These are phyloP conservation scores for Musa acuminata DNA, from an alignment of 176 grass and related monocot genomes.

Conservation along the genomic window DNA sequence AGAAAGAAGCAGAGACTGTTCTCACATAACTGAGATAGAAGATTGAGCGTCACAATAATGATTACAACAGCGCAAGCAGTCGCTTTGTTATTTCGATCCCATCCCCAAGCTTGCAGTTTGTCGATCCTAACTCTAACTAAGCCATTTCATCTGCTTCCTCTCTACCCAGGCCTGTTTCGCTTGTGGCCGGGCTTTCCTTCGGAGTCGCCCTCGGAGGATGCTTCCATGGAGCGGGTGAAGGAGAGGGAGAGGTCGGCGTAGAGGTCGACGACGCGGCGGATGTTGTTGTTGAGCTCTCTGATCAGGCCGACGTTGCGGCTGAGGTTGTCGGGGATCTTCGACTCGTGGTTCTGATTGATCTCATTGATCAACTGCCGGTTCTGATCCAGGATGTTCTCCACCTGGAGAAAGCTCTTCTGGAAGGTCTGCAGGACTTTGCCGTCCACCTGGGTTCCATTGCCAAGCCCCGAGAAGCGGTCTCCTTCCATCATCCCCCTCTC, in stretches of 20 bases:
- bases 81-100: background rate
- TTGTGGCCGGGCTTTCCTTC: conserved; percentile 16
- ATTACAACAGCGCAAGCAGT: background rate
- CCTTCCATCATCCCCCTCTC: conserved; percentile 6
- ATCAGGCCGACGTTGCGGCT: conserved; percentile 48
- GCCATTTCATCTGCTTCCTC: background rate
- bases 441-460: conserved; percentile 2
- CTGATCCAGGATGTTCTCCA: conserved; percentile 46
- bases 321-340: conserved; percentile 32
- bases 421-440: conserved; percentile 25
- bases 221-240: conserved; percentile 24
- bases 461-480: conserved; percentile 1
- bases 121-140: background rate
- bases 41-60: background rate
- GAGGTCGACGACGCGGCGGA: too few species aligned
- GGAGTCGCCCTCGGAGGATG: conserved; percentile 2
- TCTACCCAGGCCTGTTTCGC: conserved; percentile 15
- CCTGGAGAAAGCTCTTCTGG: conserved; percentile 35
- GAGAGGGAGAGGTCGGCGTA: conserved; percentile 39
- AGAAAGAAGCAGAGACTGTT: too few species aligned
- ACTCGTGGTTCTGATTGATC: conserved; percentile 61
- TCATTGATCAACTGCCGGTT: conserved; percentile 50
- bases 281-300: conserved; percentile 55
- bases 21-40: background rate
- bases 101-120: background rate